Percentiles rank a stretch among this genome's conserved stretches.
These are phyloP conservation scores for Galeopsis tetrahit DNA, from an alignment of 257 asterid genomes.

Conservation along the genomic window DNA sequence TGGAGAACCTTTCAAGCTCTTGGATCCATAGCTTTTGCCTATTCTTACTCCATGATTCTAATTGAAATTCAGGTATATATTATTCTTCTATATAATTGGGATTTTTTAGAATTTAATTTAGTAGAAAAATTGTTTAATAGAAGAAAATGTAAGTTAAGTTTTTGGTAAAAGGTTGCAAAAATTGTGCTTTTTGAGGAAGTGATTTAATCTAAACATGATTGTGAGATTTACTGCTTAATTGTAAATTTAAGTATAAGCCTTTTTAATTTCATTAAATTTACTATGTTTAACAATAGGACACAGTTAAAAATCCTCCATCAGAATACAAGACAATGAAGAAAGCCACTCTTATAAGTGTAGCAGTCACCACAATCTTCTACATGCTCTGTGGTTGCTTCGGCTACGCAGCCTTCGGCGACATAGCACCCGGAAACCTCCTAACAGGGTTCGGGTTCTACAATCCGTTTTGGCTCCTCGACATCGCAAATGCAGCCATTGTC, in stretches of 20 bases:
- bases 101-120: too few relatives aligned
- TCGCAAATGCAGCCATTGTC: slow-evolving; percentile 53
- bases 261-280: not conserved
- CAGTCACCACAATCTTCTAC: slow-evolving; percentile 53
- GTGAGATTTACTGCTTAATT: too few relatives aligned
- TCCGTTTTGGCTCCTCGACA: slow-evolving; percentile 57
- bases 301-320: slow-evolving; percentile 51
- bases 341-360: slow-evolving; percentile 47
- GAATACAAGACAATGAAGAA: slow-evolving; percentile 58
- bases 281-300: slow-evolving; percentile 42
- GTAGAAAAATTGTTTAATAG: too few relatives aligned
- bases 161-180: too few relatives aligned
- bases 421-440: slow-evolving; percentile 57
- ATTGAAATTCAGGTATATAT: slow-evolving; percentile 74
- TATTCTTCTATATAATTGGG: not conserved
- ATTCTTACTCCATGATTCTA: slow-evolving; percentile 74
- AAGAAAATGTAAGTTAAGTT: too few relatives aligned
- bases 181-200: too few relatives aligned
- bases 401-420: slow-evolving; percentile 58
- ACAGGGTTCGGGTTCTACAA: slow-evolving; percentile 62
- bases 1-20: slow-evolving; percentile 84
- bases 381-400: slow-evolving; percentile 55
- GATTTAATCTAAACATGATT: too few relatives aligned
- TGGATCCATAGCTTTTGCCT: slow-evolving; percentile 87
- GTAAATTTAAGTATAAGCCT: too few relatives aligned